phyloP scores from a whole-genome alignment of 345 rosid genomes.

The Punica granatum region DNA sequence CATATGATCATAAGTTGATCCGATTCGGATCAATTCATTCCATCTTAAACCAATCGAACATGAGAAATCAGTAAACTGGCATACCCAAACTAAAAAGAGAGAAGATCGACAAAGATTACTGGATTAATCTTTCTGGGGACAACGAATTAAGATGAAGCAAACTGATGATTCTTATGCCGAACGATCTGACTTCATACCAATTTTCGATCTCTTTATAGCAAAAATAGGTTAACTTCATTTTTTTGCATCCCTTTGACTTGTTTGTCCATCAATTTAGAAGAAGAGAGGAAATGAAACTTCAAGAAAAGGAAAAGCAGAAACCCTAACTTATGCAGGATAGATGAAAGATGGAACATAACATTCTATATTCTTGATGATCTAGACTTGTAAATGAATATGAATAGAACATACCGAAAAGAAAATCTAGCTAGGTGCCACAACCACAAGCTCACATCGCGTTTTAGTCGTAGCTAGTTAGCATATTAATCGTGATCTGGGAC shows the following conservation, averaged over 20 bases:
- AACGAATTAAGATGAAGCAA: too few relatives aligned
- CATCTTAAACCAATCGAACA: too few relatives aligned
- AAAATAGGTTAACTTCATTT: not conserved
- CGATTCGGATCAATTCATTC: not conserved
- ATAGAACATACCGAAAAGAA: not conserved
- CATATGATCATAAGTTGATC: not conserved
- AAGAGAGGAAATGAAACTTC: not conserved
- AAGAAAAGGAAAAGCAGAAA: not conserved
- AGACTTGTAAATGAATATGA: too few relatives aligned
- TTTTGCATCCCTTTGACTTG: not conserved
- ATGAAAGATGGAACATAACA: too few relatives aligned
- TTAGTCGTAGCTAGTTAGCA: not conserved
- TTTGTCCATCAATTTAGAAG: not conserved
- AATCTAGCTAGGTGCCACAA: not conserved
- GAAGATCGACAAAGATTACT: too few relatives aligned
- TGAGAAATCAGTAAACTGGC: too few relatives aligned
- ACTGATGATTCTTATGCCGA: too few relatives aligned
- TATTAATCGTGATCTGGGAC: not conserved
- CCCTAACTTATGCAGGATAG: not conserved
- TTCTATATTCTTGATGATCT: too few relatives aligned
- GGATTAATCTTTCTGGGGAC: too few relatives aligned
- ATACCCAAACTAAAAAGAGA: too few relatives aligned
- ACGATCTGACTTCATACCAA: too few relatives aligned
- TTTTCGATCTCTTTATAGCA: too few relatives aligned
- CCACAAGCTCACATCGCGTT: not conserved